Percentiles rank a stretch among this genome's conserved stretches.
phyloP scores from a whole-genome alignment of 1,284 basidiomycete genomes.

The Polyporus tsugae region DNA sequence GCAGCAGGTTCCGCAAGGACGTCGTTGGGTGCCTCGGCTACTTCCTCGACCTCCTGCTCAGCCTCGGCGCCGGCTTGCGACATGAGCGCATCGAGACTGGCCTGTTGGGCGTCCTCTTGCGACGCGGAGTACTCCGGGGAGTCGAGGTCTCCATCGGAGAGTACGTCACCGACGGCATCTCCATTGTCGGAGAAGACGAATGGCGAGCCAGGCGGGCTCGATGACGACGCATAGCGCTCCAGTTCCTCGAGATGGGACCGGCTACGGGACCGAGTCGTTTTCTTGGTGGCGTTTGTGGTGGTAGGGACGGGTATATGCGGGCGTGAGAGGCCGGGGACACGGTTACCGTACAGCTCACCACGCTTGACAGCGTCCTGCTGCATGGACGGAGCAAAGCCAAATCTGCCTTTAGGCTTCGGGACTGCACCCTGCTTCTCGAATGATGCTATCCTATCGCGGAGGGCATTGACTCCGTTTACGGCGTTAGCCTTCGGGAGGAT shows the following conservation, averaged over 20 bases:
- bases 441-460: conserved; percentile 78
- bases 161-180: conserved; percentile 23
- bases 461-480: conserved; percentile 46
- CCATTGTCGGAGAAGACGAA: conserved; percentile 27
- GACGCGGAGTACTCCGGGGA: conserved; percentile 13
- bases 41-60: not conserved
- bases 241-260: conserved; percentile 23
- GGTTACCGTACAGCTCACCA: conserved; percentile 77
- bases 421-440: conserved; percentile 80
- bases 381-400: conserved; percentile 72
- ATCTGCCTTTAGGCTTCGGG: conserved; percentile 76
- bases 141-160: conserved; percentile 27
- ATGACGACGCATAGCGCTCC: conserved; percentile 28
- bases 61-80: conserved; percentile 9
- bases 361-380: conserved; percentile 53
- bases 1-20: conserved; percentile 7
- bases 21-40: conserved; percentile 2
- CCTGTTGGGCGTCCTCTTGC: conserved; percentile 23
- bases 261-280: conserved; percentile 19
- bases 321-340: conserved; percentile 56
- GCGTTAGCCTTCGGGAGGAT: conserved; percentile 44
- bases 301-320: conserved; percentile 35
- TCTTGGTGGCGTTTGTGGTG: conserved; percentile 18
- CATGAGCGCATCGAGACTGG: conserved; percentile 19
- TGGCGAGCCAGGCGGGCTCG: conserved; percentile 31